Evolutionary conservation across 371 early-diverging fungal genomes (phyloP).

Genomic region (Rhizopus delemar): DNA sequence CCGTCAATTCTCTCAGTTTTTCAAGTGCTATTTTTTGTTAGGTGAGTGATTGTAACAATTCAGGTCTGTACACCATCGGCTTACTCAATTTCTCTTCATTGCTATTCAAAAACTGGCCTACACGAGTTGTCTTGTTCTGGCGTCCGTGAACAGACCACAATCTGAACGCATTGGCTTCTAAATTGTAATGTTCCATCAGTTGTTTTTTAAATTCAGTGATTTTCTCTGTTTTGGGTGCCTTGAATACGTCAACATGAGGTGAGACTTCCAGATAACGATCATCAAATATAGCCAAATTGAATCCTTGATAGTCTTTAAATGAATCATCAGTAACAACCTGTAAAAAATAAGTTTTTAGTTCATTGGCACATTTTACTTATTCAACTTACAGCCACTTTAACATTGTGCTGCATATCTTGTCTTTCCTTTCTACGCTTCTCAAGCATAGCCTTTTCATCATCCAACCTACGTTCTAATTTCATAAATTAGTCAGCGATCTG

Average conservation of each 20-base stretch:
- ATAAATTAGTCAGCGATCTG: slow-evolving; percentile 5
- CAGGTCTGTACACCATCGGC: slow-evolving; percentile 10
- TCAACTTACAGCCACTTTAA: slow-evolving; percentile 58
- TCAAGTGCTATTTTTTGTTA: slow-evolving; percentile 29
- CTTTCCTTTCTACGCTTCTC: slow-evolving; percentile 64
- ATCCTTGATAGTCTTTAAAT: slow-evolving; percentile 74
- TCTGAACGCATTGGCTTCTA: slow-evolving; percentile 63
- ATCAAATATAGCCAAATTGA: slow-evolving; percentile 79
- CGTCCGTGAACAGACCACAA: slow-evolving; percentile 84
- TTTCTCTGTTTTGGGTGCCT: slow-evolving; percentile 61
- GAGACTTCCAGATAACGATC: slow-evolving; percentile 41
- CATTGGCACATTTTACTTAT: not conserved
- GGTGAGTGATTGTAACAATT: not conserved
- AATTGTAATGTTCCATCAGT: slow-evolving; percentile 52
- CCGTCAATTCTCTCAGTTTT: slow-evolving; percentile 29
- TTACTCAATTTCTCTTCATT: slow-evolving; percentile 48
- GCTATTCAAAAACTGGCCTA: slow-evolving; percentile 65
- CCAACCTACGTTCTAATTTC: slow-evolving; percentile 55
- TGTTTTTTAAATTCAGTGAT: slow-evolving; percentile 56
- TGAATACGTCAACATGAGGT: slow-evolving; percentile 42
- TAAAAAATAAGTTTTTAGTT: not conserved
- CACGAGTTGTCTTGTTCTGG: slow-evolving; percentile 84
- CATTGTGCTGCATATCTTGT: slow-evolving; percentile 71
- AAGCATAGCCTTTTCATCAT: slow-evolving; percentile 58
- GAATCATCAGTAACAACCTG: slow-evolving; percentile 63